phyloP scores from a whole-genome alignment of 257 asterid genomes.

The Lycium ferocissimum region DNA sequence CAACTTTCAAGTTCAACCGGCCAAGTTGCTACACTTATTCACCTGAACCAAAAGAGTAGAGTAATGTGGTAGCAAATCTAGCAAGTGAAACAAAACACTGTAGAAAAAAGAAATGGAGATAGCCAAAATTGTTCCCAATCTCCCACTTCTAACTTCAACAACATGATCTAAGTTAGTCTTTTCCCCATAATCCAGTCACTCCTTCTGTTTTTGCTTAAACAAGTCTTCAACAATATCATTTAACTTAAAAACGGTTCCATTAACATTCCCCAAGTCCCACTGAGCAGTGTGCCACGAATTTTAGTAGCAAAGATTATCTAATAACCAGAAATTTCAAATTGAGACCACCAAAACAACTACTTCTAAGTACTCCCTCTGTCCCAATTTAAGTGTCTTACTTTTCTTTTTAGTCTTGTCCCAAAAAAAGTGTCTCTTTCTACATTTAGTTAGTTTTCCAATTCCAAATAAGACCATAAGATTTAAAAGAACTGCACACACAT shows the following conservation, averaged over 20 bases:
- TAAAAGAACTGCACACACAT: too few species aligned
- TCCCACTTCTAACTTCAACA: constrained; percentile 4
- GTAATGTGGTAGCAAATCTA: not conserved
- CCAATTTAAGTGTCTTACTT: too few species aligned
- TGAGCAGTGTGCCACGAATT: not conserved
- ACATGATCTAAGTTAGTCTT: not conserved
- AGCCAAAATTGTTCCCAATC: not conserved
- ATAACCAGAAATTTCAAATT: not conserved
- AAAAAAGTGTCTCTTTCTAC: too few species aligned
- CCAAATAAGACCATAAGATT: too few species aligned
- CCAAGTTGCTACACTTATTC: not conserved
- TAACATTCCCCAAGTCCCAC: not conserved
- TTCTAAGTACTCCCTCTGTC: too few species aligned
- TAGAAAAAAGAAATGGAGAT: not conserved
- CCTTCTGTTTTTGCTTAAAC: not conserved
- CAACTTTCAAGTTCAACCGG: not conserved
- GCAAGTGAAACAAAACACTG: not conserved
- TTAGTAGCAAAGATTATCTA: constrained; percentile 12
- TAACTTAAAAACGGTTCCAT: not conserved
- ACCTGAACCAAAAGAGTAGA: not conserved
- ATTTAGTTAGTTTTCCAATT: too few species aligned
- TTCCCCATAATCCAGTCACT: not conserved
- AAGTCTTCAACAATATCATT: not conserved
- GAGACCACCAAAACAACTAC: not conserved
- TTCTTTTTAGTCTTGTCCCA: too few species aligned